These are phyloP conservation scores for Lagenaria siceraria DNA, from an alignment of 306 rosid genomes.

Conservation along the genomic window DNA sequence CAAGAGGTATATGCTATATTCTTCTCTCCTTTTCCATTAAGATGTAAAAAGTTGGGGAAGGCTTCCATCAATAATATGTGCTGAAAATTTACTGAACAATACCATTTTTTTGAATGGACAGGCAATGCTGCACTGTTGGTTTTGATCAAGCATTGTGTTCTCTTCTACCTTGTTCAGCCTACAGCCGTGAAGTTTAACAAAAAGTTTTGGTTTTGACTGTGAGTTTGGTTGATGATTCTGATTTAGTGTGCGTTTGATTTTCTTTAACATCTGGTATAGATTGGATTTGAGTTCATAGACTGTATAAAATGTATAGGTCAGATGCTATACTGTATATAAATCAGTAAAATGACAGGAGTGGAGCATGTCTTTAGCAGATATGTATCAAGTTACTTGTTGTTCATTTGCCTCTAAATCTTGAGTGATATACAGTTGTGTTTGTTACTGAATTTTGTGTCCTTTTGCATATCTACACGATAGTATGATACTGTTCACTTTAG, in stretches of 20 bases:
- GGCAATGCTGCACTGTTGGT: slow-evolving; percentile 94
- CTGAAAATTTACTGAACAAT: not conserved
- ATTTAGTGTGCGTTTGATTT: not conserved
- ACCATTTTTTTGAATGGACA: slow-evolving; percentile 34
- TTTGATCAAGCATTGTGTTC: slow-evolving; percentile 27
- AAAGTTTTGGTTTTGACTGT: not conserved
- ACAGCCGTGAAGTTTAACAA: not conserved
- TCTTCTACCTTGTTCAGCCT: not conserved
- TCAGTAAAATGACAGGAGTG: not conserved
- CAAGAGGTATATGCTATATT: slow-evolving; percentile 37
- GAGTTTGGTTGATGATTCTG: slow-evolving; percentile 3
- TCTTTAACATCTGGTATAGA: slow-evolving; percentile 5
- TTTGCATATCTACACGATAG: no score
- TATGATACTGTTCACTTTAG: no score
- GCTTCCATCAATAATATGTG: not conserved
- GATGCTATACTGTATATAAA: slow-evolving; percentile 20
- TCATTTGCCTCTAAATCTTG: not conserved
- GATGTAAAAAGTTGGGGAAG: not conserved
- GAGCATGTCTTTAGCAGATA: not conserved
- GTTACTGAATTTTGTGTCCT: not conserved
- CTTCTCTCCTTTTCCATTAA: not conserved
- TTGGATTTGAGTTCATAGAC: slow-evolving; percentile 13
- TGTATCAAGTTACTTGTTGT: not conserved
- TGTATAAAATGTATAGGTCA: slow-evolving; percentile 14
- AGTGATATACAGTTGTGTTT: not conserved